Conservation (phyloP, 768 basidiomycete genomes). For the Serendipita sp. region DNA sequence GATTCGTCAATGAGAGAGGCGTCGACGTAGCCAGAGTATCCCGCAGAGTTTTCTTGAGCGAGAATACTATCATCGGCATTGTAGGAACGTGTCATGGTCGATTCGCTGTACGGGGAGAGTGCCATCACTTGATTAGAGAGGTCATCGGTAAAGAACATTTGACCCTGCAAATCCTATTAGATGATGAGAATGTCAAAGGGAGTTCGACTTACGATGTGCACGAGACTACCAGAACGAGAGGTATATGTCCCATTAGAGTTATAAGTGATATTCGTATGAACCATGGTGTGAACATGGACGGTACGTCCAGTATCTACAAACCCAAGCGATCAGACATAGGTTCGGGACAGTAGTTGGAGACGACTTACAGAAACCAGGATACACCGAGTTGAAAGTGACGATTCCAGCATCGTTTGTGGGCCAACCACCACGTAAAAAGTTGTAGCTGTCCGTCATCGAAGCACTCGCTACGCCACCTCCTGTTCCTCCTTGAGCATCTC, state of each 20-base stretch:
- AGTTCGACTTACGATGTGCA: conserved; percentile 17
- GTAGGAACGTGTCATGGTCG: conserved; percentile 16
- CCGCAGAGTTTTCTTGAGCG: conserved; percentile 12
- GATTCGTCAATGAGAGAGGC: conserved; percentile 13
- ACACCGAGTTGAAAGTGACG: conserved; percentile 21
- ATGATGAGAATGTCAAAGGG: not conserved
- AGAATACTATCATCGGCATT: conserved; percentile 21
- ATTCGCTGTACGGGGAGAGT: conserved; percentile 17
- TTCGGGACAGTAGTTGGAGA: not conserved
- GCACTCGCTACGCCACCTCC: not conserved
- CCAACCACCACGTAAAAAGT: conserved; percentile 24
- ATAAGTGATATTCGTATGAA: conserved; percentile 15
- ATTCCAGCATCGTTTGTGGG: conserved; percentile 21
- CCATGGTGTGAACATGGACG: conserved; percentile 24
- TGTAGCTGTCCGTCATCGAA: conserved; percentile 14
- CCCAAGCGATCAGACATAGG: not conserved
- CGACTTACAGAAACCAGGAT: conserved; percentile 19
- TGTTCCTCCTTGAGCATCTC: not conserved
- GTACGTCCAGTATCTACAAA: conserved; percentile 18
- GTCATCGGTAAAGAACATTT: conserved; percentile 25
- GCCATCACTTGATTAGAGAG: conserved; percentile 19
- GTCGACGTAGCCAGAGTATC: conserved; percentile 19
- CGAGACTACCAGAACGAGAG: conserved; percentile 17
- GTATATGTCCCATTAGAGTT: conserved; percentile 15
- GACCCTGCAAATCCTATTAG: conserved; percentile 10